Evolutionary conservation across 2,329 filamentous ascomycete species (phyloP), one percentile per base, ranked within the genome.

Genomic region (Hypoxylon sp.): DNA sequence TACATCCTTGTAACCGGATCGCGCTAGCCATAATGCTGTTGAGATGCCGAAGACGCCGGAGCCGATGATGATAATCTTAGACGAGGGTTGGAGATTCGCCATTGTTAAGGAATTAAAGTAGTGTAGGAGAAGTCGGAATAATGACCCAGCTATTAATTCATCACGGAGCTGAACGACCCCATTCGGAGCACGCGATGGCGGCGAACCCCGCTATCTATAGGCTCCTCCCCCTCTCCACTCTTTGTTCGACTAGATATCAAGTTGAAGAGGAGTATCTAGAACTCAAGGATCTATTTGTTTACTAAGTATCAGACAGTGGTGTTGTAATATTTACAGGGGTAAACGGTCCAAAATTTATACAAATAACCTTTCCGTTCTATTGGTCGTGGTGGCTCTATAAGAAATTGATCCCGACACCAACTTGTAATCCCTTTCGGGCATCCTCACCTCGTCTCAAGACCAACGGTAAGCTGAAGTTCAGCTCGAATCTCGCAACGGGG

Each of bases 321-420:
- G 35, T 26, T n/a, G 6, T 13, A 21, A 7, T 57, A 51, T 51
- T 25, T 55, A 51, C 46, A 51, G 40, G 42, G 41, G 26, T 27
- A 20, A 16, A 29, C 13, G 15, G 20, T 27, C 16, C 20, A 30
- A 49, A 43, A 37, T 54, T 37, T 57, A 55, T 42, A 55, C 12
- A 26, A 16, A 32, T 12, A 7, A 4, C 16, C 6, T 17, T 13
- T 20, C 12, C 5, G 2, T 41, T 7, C 12, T 26, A 6, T 26
- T 29, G 13, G 7, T 16, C 7, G n/a, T n/a, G n/a, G n/a, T n/a
- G n/a, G n/a, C 16, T n/a, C 62, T 88, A 97, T 79, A 97, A 75
- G 70, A 99, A 97, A 74, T 90, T 95, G 67, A 99, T 91, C 38
- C 94, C 94, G 29, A 99, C 90, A n/a, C 94, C 94, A 64, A 99